Evolutionary conservation across 2,329 filamentous ascomycete species (phyloP).

Genomic region (Neofusicoccum laricinum): DNA sequence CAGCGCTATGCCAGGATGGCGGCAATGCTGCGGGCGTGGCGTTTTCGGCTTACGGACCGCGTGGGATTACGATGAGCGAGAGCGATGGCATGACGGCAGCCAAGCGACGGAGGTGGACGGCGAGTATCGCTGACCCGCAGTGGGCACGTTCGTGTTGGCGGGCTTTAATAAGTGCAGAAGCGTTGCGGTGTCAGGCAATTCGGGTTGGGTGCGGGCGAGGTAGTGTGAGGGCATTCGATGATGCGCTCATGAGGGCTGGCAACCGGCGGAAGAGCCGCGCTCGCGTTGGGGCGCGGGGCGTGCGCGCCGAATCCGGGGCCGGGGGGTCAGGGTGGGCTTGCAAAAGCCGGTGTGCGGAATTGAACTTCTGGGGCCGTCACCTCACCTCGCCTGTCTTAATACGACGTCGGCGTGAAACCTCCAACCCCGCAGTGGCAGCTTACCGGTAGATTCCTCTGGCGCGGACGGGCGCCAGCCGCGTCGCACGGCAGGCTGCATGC

Average conservation of each 20-base stretch:
- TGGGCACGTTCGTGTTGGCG: not conserved
- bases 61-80: not conserved
- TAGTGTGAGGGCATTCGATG: constrained; percentile 4
- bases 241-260: not conserved
- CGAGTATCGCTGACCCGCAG: not conserved
- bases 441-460: too few relatives aligned
- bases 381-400: not conserved
- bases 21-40: not conserved
- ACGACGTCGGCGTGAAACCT: not conserved
- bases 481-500: not conserved
- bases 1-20: not conserved
- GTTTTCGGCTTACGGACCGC: not conserved
- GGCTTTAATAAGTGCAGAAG: not conserved
- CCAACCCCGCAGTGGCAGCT: too few relatives aligned
- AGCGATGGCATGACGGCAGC: not conserved
- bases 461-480: not conserved
- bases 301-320: constrained; percentile 4
- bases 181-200: not conserved
- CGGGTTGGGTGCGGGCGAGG: not conserved
- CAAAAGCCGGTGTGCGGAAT: not conserved
- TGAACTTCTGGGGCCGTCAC: not conserved
- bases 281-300: not conserved
- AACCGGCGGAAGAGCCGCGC: not conserved
- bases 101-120: not conserved
- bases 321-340: not conserved